phyloP scores from a whole-genome alignment of 495 filamentous ascomycete species.

The Aspergillus haitiensis region DNA sequence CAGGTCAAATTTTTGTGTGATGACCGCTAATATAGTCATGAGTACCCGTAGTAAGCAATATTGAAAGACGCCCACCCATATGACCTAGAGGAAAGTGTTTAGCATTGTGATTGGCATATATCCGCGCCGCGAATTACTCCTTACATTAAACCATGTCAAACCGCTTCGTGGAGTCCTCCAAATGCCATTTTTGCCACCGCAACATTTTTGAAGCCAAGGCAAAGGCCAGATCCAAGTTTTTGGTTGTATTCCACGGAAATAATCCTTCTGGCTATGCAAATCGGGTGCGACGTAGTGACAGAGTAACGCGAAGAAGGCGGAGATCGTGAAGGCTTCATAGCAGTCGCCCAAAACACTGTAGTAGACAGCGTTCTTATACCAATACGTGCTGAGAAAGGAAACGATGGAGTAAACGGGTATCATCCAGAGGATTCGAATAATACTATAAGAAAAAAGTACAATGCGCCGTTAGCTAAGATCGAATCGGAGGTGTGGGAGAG shows the following conservation, averaged over 20 bases:
- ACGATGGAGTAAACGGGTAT: constrained; percentile 80
- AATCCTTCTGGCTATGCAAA: constrained; percentile 83
- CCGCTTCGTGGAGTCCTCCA: constrained; percentile 79
- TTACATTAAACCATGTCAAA: constrained; percentile 88
- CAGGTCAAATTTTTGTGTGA: constrained; percentile 63
- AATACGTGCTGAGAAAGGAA: constrained; percentile 73
- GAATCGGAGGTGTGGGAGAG: constrained; percentile 21
- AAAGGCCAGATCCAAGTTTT: constrained; percentile 77
- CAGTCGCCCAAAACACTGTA: constrained; percentile 80
- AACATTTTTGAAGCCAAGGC: constrained; percentile 61
- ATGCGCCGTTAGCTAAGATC: constrained; percentile 11
- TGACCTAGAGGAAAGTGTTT: constrained; percentile 51
- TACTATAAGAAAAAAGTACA: constrained; percentile 52
- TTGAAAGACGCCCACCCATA: constrained; percentile 86
- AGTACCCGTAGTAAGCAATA: constrained; percentile 87
- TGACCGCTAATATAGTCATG: constrained; percentile 77
- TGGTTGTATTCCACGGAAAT: constrained; percentile 70
- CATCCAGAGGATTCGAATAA: constrained; percentile 92
- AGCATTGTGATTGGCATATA: neutral
- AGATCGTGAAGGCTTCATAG: constrained; percentile 91
- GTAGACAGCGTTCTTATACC: constrained; percentile 79
- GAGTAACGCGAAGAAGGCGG: constrained; percentile 85
- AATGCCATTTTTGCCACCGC: constrained; percentile 61
- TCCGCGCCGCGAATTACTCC: constrained; percentile 1
- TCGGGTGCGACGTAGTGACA: constrained; percentile 81